Percentiles rank a stretch among this genome's conserved stretches.
phyloP scores from a whole-genome alignment of 2,329 filamentous ascomycete genomes.

The Zymoseptoria pseudotritici region DNA sequence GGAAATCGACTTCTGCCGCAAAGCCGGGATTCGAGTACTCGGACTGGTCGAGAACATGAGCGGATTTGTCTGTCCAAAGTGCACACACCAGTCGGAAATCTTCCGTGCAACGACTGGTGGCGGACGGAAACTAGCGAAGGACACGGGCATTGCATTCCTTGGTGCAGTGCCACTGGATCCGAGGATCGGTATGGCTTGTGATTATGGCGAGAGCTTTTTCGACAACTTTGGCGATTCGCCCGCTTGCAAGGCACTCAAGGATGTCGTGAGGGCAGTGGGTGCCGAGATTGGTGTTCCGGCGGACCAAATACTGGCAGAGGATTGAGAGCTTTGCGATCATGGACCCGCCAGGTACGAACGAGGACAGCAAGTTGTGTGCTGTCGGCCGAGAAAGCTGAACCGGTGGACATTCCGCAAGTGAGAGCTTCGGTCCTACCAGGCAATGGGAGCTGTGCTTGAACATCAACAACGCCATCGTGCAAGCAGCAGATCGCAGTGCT shows the following conservation, averaged over 20 bases:
- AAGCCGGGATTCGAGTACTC: slow-evolving; percentile 81
- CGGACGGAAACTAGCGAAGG: slow-evolving; percentile 68
- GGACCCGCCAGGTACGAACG: not conserved
- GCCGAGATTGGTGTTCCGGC: slow-evolving; percentile 27
- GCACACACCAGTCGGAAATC: slow-evolving; percentile 71
- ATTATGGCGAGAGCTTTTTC: slow-evolving; percentile 96
- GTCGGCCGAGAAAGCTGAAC: not conserved
- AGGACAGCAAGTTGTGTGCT: not conserved
- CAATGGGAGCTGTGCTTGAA: not conserved
- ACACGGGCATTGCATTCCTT: slow-evolving; percentile 81
- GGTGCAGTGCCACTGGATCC: slow-evolving; percentile 88
- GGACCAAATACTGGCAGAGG: slow-evolving; percentile 24
- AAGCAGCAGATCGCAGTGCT: not conserved
- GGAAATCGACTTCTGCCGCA: slow-evolving; percentile 95
- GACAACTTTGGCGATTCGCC: slow-evolving; percentile 90
- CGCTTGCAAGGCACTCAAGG: slow-evolving; percentile 72
- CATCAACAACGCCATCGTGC: not conserved
- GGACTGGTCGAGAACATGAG: slow-evolving; percentile 98
- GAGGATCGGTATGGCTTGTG: slow-evolving; percentile 89
- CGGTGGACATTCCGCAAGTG: not conserved
- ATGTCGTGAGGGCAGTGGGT: slow-evolving; percentile 65
- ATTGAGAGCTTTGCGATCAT: slow-evolving; percentile 6
- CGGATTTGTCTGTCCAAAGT: slow-evolving; percentile 91
- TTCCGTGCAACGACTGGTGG: slow-evolving; percentile 90
- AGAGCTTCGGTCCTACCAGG: not conserved